phyloP scores from a whole-genome alignment of 495 filamentous ascomycete species.

The Penicillium macrosclerotiorum region DNA sequence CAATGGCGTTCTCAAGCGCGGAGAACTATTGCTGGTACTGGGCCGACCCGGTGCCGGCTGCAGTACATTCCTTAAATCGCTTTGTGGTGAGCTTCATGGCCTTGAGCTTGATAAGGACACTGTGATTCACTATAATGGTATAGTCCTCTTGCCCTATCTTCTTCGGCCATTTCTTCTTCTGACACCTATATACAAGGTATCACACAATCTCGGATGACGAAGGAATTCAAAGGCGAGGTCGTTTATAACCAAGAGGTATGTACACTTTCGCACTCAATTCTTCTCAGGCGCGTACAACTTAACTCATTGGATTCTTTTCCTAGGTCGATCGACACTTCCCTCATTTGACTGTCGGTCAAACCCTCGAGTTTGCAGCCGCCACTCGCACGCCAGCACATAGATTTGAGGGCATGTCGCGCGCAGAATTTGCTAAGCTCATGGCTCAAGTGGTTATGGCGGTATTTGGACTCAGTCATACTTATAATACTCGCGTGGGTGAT shows the following conservation, averaged over 20 bases:
- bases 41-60: conserved; percentile 41
- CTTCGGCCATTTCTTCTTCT: background rate
- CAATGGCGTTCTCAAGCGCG: conserved; percentile 33
- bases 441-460: conserved; percentile 58
- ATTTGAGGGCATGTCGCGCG: conserved; percentile 40
- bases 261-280: background rate
- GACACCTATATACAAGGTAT: conserved; percentile 8
- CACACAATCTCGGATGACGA: conserved; percentile 22
- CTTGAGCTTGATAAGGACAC: conserved; percentile 34
- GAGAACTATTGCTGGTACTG: conserved; percentile 37
- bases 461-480: conserved; percentile 53
- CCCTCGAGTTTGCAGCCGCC: conserved; percentile 56
- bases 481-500: conserved; percentile 45
- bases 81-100: conserved; percentile 35
- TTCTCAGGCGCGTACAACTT: background rate
- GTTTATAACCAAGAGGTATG: conserved; percentile 56
- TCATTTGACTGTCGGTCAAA: conserved; percentile 62
- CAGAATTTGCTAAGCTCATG: conserved; percentile 41
- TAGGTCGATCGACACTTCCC: conserved; percentile 60
- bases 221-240: conserved; percentile 57
- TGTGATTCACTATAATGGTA: conserved; percentile 47
- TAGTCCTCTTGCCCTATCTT: background rate
- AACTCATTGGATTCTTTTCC: background rate
- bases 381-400: conserved; percentile 43
- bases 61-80: conserved; percentile 39